A percentile compares a stretch with the other conserved stretches of the same genome.
These are phyloP conservation scores for Pestalotiopsis fici DNA, from an alignment of 2,329 filamentous ascomycete species.

Conservation along the genomic window DNA sequence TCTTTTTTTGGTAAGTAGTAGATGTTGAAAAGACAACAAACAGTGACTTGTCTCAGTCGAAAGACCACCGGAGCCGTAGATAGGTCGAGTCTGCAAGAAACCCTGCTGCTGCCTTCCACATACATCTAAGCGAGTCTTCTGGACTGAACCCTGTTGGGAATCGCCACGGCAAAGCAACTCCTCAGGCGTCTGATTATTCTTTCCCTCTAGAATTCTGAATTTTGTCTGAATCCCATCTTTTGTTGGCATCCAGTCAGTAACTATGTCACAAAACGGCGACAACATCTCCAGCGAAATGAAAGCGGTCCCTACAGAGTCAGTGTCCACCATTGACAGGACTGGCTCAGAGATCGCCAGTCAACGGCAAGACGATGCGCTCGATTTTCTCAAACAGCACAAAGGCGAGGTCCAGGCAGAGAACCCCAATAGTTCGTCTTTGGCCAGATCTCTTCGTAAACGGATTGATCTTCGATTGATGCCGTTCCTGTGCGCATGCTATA, in stretches of 20 bases:
- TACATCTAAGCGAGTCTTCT: background rate
- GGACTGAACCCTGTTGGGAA: background rate
- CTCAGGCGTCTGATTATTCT: too few species aligned
- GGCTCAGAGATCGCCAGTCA: background rate
- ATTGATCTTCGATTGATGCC: slow-evolving; percentile 2
- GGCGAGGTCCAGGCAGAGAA: background rate
- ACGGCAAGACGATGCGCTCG: background rate
- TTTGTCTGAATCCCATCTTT: too few species aligned
- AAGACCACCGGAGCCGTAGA: background rate
- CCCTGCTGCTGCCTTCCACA: background rate
- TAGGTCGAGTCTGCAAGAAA: background rate
- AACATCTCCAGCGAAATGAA: background rate
- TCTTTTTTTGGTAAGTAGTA: background rate
- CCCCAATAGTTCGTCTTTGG: background rate
- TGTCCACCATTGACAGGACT: background rate
- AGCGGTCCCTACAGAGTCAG: background rate
- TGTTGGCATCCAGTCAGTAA: background rate
- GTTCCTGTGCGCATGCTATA: background rate
- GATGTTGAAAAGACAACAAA: background rate
- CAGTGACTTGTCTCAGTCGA: background rate
- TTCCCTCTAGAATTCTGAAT: too few species aligned
- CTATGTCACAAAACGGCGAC: background rate
- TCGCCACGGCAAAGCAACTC: background rate
- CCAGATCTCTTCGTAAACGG: background rate
- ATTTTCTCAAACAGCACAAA: background rate